Conservation (phyloP, 2,329 filamentous ascomycete species). For the Phialophora tarda region DNA sequence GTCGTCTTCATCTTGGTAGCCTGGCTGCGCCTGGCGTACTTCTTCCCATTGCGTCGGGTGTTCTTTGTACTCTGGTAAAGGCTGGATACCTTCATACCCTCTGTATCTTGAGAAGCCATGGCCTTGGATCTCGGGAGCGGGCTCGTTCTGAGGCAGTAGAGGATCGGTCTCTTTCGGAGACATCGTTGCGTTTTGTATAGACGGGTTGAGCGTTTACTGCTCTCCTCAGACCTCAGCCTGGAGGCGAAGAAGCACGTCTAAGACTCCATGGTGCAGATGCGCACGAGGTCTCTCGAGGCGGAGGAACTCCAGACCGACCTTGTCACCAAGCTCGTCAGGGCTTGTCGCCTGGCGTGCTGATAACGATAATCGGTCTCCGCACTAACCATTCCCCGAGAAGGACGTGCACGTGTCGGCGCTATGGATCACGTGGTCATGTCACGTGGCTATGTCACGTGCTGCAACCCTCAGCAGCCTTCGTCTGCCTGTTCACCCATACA, state of each 20-base stretch:
- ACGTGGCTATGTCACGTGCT: too few relatives aligned
- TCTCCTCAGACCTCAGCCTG: background rate
- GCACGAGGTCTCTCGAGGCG: background rate
- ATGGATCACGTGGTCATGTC: too few relatives aligned
- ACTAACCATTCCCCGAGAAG: background rate
- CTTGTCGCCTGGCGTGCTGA: background rate
- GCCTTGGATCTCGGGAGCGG: slow-evolving; percentile 40
- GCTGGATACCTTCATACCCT: slow-evolving; percentile 16
- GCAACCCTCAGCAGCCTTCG: too few relatives aligned
- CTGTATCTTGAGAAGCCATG: slow-evolving; percentile 30
- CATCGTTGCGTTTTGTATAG: slow-evolving; percentile 12
- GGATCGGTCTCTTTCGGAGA: slow-evolving; percentile 38
- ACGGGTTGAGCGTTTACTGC: background rate
- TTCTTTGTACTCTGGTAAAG: slow-evolving; percentile 10
- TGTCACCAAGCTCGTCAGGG: background rate
- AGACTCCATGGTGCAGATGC: background rate
- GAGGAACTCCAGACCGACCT: slow-evolving; percentile 5
- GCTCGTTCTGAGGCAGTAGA: slow-evolving; percentile 38
- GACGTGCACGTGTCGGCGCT: too few relatives aligned
- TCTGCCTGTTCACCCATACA: too few relatives aligned
- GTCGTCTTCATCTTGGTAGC: slow-evolving; percentile 10
- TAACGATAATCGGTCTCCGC: slow-evolving; percentile 11
- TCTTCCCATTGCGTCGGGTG: slow-evolving; percentile 15
- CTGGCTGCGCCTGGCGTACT: background rate
- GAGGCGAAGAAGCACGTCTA: background rate